phyloP scores from a whole-genome alignment of 78 protist species.

The Pelomyxa schiedti region DNA sequence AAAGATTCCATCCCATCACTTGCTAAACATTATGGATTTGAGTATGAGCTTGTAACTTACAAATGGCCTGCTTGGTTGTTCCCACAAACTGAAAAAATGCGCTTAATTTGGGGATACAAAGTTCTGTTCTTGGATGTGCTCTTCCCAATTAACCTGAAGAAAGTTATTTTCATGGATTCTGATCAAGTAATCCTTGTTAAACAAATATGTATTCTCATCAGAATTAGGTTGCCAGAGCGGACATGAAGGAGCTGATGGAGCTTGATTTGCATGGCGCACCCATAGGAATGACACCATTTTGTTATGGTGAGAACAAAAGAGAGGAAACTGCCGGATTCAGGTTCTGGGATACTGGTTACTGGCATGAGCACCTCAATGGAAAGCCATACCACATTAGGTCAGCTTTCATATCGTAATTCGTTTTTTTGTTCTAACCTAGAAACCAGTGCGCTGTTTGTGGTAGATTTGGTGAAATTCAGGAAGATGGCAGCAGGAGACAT shows the following conservation, averaged over 20 bases:
- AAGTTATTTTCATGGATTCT: constrained; percentile 88
- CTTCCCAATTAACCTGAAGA: constrained; percentile 80
- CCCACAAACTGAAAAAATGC: constrained; percentile 84
- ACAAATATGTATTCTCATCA: background rate
- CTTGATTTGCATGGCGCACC: constrained; percentile 72
- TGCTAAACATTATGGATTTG: constrained; percentile 66
- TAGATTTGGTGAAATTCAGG: constrained; percentile 85
- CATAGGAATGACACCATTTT: constrained; percentile 87
- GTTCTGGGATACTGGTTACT: constrained; percentile 91
- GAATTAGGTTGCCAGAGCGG: constrained; percentile 67
- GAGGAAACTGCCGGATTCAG: constrained; percentile 83
- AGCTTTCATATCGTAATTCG: background rate
- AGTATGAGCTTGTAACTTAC: constrained; percentile 82
- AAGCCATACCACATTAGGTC: constrained; percentile 83
- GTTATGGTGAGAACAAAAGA: constrained; percentile 28
- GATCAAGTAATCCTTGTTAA: constrained; percentile 70
- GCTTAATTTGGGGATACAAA: constrained; percentile 96
- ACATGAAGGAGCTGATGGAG: constrained; percentile 81
- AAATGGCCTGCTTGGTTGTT: constrained; percentile 94
- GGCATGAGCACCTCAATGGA: constrained; percentile 78
- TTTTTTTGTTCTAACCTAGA: background rate
- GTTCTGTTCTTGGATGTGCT: constrained; percentile 96
- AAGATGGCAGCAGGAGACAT: constrained; percentile 78
- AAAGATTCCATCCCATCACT: constrained; percentile 45
- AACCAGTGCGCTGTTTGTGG: constrained; percentile 86